These are phyloP conservation scores for Pistacia integerrima DNA, from an alignment of 345 rosid genomes.

Conservation along the genomic window DNA sequence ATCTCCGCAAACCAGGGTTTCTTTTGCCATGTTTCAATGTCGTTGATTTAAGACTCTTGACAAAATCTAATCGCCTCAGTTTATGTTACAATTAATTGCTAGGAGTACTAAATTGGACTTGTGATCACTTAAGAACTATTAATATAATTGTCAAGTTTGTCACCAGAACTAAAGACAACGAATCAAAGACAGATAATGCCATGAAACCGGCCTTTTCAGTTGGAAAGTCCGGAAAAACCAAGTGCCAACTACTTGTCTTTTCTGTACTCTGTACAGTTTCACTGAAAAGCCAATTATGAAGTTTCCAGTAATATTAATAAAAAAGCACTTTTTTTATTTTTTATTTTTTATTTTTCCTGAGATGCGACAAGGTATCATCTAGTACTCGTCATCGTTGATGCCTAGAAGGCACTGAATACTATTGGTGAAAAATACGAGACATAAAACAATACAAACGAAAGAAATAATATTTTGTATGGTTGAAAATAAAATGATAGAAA, in stretches of 20 bases:
- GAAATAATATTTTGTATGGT: background rate
- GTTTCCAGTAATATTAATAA: no score
- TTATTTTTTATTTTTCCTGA: no score
- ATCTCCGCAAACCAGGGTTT: constrained; percentile 17
- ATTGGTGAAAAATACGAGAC: background rate
- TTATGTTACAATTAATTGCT: background rate
- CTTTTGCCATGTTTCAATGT: constrained; percentile 29
- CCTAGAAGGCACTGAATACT: no score
- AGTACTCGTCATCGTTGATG: no score
- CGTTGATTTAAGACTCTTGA: background rate
- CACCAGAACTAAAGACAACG: background rate
- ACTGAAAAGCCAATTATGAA: background rate
- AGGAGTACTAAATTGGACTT: background rate
- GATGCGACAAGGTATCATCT: no score
- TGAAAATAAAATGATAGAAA: background rate
- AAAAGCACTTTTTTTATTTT: no score
- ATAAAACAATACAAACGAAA: background rate
- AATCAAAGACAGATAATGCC: background rate
- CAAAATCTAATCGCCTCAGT: background rate
- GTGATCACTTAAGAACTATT: background rate
- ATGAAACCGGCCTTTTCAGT: background rate
- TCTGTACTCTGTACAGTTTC: background rate
- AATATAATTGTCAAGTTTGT: background rate
- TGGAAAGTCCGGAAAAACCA: background rate
- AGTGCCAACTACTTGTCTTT: background rate